Evolutionary conservation across 352 stramenopile genomes (phyloP), one percentile per base, ranked within the genome.

Genomic region (Globisporangium canariense): DNA sequence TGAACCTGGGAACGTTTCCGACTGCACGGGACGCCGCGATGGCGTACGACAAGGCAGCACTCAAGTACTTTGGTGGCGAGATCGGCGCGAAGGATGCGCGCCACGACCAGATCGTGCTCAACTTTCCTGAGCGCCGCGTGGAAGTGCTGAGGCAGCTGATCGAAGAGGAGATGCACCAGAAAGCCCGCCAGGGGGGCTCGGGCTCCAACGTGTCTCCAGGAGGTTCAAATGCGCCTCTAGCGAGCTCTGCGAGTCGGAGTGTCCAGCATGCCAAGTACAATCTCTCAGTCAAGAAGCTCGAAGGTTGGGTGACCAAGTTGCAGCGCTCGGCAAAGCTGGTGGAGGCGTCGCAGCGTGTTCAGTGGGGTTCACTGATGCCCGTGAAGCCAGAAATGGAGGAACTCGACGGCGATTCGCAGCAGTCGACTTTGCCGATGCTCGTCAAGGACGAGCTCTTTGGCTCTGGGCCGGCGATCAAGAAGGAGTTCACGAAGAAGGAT

Each of bases 31-130:
- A 94, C 40, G 86, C 86, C 3, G 86, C 83, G 8, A 73, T 87
- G 43, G 86, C 86, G n/a, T 94, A 94, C 53, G 86, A 94, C 63
- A 90, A 89, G 60, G 86, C 83, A 2, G 83, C 84, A 10, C 66
- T 91, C 25, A 86, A 82, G 62, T 89, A 88, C 60, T 94, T 91
- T 68, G 83, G 81, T 13, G 79, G 82, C 28, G 63, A 69, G 20
- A 65, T 79, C 20, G 74, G 74, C 36, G 68, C 76, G 3, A 78
- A 66, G 59, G 69, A 76, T 20, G 78, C 74, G 20, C 58, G 59
- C 8, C 64, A 81, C 55, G 78, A 89, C 8, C 67, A 79, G 8
- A 76, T 91, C 41, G 73, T 83, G 20, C 69, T 94, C 20, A 94
- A 94, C 70, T 93, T 93, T 25, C 86, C 86, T 0, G 70, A 91